Evolutionary conservation across 2,329 filamentous ascomycete genomes (phyloP).

Genomic region (Pseudocercospora macadamiae): DNA sequence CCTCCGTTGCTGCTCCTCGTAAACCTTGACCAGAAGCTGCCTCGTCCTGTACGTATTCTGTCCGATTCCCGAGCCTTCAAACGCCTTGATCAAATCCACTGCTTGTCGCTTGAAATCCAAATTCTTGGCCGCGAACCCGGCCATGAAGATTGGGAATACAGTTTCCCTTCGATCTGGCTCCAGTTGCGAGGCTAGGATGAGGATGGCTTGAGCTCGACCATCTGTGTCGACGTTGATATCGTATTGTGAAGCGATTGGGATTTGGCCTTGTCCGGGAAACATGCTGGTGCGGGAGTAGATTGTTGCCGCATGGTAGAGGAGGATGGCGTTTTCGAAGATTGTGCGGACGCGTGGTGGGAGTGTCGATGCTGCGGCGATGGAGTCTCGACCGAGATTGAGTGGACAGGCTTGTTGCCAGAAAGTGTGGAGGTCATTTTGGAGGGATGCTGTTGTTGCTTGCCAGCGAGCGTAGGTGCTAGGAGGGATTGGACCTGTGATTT

Average conservation of each 20-base stretch:
- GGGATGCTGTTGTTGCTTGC: slow-evolving; percentile 30
- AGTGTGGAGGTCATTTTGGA: slow-evolving; percentile 34
- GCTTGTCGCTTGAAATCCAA: slow-evolving; percentile 50
- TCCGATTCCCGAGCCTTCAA: slow-evolving; percentile 53
- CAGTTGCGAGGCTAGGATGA: slow-evolving; percentile 46
- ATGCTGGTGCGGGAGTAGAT: slow-evolving; percentile 60
- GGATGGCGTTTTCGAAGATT: slow-evolving; percentile 47
- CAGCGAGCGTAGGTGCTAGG: slow-evolving; percentile 30
- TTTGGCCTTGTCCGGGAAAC: slow-evolving; percentile 52
- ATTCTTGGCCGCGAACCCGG: slow-evolving; percentile 50
- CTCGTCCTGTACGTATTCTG: slow-evolving; percentile 51
- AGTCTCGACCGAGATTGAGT: slow-evolving; percentile 26
- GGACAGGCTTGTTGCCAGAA: slow-evolving; percentile 37
- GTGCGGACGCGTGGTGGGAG: slow-evolving; percentile 30
- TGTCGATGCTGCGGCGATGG: slow-evolving; percentile 35
- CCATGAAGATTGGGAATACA: slow-evolving; percentile 59
- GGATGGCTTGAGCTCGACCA: slow-evolving; percentile 49
- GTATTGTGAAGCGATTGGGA: slow-evolving; percentile 39
- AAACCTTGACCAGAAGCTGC: slow-evolving; percentile 51
- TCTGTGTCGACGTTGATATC: slow-evolving; percentile 47
- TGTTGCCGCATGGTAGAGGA: slow-evolving; percentile 53
- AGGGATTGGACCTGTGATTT: slow-evolving; percentile 30
- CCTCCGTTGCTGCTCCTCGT: slow-evolving; percentile 52
- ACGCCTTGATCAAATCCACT: slow-evolving; percentile 52
- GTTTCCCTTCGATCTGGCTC: slow-evolving; percentile 50